Conservation (phyloP, 179 eudicot species). For the Silene noctiflora region DNA sequence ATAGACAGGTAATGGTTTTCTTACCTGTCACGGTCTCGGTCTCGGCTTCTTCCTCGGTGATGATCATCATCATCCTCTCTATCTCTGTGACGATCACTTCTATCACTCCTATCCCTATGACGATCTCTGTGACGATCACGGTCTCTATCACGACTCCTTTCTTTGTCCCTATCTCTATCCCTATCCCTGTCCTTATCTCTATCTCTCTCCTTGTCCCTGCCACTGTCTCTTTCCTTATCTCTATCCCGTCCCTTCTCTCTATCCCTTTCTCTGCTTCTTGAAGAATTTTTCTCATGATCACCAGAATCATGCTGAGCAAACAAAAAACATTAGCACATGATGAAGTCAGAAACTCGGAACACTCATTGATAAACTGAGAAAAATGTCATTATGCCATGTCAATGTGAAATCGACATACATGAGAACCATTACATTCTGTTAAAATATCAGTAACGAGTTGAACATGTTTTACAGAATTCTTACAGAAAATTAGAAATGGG, state of each 20-base stretch:
- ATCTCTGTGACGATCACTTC: constrained; percentile 41
- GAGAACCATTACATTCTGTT: not conserved
- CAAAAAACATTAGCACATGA: constrained; percentile 7
- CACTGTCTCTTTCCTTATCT: constrained; percentile 31
- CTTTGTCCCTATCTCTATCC: constrained; percentile 28
- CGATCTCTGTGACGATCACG: constrained; percentile 45
- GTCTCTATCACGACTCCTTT: constrained; percentile 39
- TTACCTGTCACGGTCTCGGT: constrained; percentile 53
- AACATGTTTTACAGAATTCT: not conserved
- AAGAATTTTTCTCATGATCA: constrained; percentile 33
- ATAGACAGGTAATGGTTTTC: not conserved
- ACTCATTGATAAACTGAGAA: not conserved
- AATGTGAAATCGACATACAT: not conserved
- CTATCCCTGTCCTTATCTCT: constrained; percentile 25
- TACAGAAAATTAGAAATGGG: not conserved
- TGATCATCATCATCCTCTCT: constrained; percentile 57
- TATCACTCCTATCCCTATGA: constrained; percentile 41
- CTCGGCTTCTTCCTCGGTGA: constrained; percentile 56
- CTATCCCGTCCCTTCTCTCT: constrained; percentile 33
- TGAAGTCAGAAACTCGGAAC: not conserved
- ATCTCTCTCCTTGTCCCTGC: constrained; percentile 27
- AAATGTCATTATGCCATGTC: not conserved
- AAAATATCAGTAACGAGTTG: not conserved
- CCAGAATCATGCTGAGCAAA: constrained; percentile 33
- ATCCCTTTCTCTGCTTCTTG: constrained; percentile 33